Conservation (phyloP, 768 basidiomycete genomes). For the Tubosaeta sp. region DNA sequence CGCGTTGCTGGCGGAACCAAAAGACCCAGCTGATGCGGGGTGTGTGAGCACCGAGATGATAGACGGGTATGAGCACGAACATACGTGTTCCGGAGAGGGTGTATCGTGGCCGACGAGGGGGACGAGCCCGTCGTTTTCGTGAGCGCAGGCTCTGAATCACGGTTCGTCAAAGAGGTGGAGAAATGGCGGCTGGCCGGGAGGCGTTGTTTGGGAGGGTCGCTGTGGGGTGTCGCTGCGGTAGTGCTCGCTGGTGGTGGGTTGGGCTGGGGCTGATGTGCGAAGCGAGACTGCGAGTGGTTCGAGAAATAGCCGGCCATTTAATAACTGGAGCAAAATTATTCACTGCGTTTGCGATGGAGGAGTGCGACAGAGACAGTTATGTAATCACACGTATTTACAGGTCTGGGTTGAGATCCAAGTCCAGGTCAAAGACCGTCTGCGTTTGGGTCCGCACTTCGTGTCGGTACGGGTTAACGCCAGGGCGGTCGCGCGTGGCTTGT, state of each 20-base stretch:
- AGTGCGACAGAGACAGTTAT: slow-evolving; percentile 13
- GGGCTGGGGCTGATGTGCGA: slow-evolving; percentile 45
- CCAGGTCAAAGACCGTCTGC: slow-evolving; percentile 69
- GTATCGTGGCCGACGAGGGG: slow-evolving; percentile 40
- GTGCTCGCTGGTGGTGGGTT: slow-evolving; percentile 2
- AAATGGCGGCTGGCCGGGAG: slow-evolving; percentile 68
- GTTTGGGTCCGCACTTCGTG: slow-evolving; percentile 62
- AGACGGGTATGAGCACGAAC: slow-evolving; percentile 38
- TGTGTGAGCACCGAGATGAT: slow-evolving; percentile 12
- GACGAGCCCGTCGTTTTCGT: slow-evolving; percentile 35
- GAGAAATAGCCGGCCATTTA: slow-evolving; percentile 75
- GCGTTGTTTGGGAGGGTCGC: slow-evolving; percentile 38
- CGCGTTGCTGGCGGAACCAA: slow-evolving; percentile 88
- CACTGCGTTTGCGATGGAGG: slow-evolving; percentile 8
- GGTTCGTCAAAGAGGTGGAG: slow-evolving; percentile 53
- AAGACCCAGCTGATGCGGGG: slow-evolving; percentile 69
- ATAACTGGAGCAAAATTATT: slow-evolving; percentile 29
- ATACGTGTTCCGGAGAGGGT: slow-evolving; percentile 86
- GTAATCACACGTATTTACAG: slow-evolving; percentile 38
- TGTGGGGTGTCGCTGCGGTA: background rate
- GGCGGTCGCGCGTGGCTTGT: slow-evolving; percentile 42
- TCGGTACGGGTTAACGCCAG: slow-evolving; percentile 65
- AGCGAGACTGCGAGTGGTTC: slow-evolving; percentile 73
- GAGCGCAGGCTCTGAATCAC: slow-evolving; percentile 30
- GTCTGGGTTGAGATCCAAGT: slow-evolving; percentile 83